phyloP scores from a whole-genome alignment of 208 protist genomes.

The Trypanosomatidae sp. region DNA sequence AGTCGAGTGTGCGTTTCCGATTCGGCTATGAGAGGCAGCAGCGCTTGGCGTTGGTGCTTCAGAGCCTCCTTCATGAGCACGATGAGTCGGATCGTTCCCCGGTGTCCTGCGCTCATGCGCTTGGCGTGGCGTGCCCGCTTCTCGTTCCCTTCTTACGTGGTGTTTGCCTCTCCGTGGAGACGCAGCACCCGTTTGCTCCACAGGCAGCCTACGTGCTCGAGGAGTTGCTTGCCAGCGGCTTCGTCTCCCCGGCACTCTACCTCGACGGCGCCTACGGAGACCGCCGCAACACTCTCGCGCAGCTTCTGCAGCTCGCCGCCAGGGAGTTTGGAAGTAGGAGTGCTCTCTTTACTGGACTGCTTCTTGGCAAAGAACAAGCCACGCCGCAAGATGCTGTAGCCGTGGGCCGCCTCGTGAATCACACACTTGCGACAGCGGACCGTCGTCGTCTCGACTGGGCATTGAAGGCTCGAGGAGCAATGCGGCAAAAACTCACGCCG shows the following conservation, averaged over 20 bases:
- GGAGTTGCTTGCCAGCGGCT: slow-evolving; percentile 29
- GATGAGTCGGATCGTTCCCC: slow-evolving; percentile 26
- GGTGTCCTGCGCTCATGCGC: background rate
- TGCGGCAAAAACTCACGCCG: background rate
- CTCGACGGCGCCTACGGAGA: slow-evolving; percentile 34
- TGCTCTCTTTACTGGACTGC: slow-evolving; percentile 12
- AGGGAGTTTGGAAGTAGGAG: slow-evolving; percentile 35
- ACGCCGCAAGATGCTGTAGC: background rate
- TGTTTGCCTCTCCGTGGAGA: slow-evolving; percentile 24
- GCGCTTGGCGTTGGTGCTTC: slow-evolving; percentile 17
- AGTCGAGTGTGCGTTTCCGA: background rate
- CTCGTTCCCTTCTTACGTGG: slow-evolving; percentile 42
- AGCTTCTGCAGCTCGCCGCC: slow-evolving; percentile 11
- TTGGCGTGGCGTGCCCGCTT: slow-evolving; percentile 1
- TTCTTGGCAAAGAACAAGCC: background rate
- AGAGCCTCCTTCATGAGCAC: slow-evolving; percentile 25
- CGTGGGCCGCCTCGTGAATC: background rate
- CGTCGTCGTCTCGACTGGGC: slow-evolving; percentile 25
- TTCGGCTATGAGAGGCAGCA: slow-evolving; percentile 19
- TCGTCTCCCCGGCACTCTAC: slow-evolving; percentile 21
- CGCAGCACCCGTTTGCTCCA: slow-evolving; percentile 25
- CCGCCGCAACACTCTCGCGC: slow-evolving; percentile 16
- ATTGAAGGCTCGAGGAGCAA: slow-evolving; percentile 11
- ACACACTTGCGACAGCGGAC: slow-evolving; percentile 7
- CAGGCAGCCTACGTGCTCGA: slow-evolving; percentile 45